Evolutionary conservation across 108 stramenopile species (phyloP), one percentile per base, ranked within the genome.

Genomic region (Ochromonas danica): DNA sequence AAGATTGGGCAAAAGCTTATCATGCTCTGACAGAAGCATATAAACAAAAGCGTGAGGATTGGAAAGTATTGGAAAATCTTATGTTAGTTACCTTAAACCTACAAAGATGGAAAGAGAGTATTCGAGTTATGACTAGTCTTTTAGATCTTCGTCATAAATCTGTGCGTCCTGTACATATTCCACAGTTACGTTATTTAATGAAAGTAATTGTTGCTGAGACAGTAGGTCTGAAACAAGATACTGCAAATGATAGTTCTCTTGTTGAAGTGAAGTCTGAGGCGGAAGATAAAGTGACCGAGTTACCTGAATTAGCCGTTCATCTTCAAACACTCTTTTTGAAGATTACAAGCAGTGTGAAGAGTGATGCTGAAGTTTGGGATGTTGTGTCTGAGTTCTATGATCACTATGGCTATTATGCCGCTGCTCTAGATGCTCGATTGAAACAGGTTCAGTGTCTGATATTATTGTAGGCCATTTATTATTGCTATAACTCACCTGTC

Each of bases 31-130:
- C 22, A 10, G 80, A 81, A 62, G 80, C 80, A 31, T 27, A 42
- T 30, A 80, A 80, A 36, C 71, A 81, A 25, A 67, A 38, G 43
- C 80, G 61, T 1, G 31, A 40, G 2, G 51, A 81, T 43, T 81
- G 70, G 71, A 27, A 33, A 28, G 74, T 84, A 14, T 70, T 74
- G 75, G 80, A 84, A 42, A 84, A 84, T 67, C 25, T 67, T 3
- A 28, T 67, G 27, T 6, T 28, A 10, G 63, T 67, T 28, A 67
- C 33, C 17, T 31, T 67, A 36, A 10, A 3, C 3, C 17, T 67
- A 25, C 6, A 25, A 14, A 67, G 35, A 67, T 67, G 63, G 63
- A 67, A 33, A 67, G 63, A 67, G 10, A 10, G 3, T 22, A 36
- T 67, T 3, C 63, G 17, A 67, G 6, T 14, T 25, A 67, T 67